phyloP scores from a whole-genome alignment of 1,284 basidiomycete genomes.

The Puccinia novopanici region DNA sequence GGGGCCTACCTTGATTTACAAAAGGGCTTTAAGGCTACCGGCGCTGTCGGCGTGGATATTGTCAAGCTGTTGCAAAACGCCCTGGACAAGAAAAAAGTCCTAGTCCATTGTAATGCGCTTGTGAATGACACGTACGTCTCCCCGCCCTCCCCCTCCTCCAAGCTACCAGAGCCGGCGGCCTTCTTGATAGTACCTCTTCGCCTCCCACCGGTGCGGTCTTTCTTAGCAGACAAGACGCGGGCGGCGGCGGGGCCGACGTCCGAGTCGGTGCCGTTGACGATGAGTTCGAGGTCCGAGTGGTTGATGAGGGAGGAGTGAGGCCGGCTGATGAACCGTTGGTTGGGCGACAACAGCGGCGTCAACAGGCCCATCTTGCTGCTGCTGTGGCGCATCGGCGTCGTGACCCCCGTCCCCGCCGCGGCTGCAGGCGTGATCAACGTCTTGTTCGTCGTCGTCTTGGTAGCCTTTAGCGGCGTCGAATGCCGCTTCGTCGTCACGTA shows the following conservation, averaged over 20 bases:
- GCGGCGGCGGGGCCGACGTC: slow-evolving; percentile 1
- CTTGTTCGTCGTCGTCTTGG: background rate
- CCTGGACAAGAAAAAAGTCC: slow-evolving; percentile 88
- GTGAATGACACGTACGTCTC: slow-evolving; percentile 82
- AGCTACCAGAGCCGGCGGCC: background rate
- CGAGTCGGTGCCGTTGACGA: slow-evolving; percentile 35
- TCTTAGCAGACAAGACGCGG: background rate
- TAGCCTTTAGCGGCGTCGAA: background rate
- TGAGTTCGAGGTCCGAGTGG: slow-evolving; percentile 29
- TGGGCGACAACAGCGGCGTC: background rate
- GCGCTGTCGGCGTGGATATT: slow-evolving; percentile 88
- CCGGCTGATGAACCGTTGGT: background rate
- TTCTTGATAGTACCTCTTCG: background rate
- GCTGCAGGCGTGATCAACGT: background rate
- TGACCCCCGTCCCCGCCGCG: too few relatives aligned
- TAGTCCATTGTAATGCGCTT: slow-evolving; percentile 87
- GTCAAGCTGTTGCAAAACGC: slow-evolving; percentile 89
- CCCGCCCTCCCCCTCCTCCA: background rate
- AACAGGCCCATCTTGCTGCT: background rate
- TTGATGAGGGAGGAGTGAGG: slow-evolving; percentile 4
- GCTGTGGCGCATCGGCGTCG: background rate
- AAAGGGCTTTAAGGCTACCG: slow-evolving; percentile 78
- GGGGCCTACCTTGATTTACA: background rate
- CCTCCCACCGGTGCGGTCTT: background rate
- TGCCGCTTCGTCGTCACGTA: background rate